Percentiles rank a stretch among this genome's conserved stretches.
phyloP scores from a whole-genome alignment of 2,329 filamentous ascomycete genomes.

The Fusarium circinatum region DNA sequence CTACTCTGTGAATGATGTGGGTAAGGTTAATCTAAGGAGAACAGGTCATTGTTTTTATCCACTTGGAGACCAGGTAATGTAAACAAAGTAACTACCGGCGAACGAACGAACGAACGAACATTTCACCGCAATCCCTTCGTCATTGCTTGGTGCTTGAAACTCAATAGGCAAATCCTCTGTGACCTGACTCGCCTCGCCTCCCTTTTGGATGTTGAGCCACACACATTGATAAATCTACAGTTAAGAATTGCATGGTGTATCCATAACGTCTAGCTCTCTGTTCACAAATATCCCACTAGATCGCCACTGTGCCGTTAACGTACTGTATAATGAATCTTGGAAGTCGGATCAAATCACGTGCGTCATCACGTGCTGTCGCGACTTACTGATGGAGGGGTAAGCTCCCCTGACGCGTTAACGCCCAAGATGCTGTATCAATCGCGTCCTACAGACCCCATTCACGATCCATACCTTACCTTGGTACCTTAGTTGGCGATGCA shows the following conservation, averaged over 20 bases:
- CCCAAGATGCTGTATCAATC: background rate
- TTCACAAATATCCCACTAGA: background rate
- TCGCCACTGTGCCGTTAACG: constrained; percentile 4
- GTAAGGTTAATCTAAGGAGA: constrained; percentile 17
- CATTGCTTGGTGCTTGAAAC: background rate
- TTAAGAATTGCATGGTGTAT: background rate
- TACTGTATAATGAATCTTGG: background rate
- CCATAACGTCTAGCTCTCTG: background rate
- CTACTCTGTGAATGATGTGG: constrained; percentile 18
- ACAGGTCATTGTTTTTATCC: constrained; percentile 16
- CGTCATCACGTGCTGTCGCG: constrained; percentile 42
- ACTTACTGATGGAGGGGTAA: constrained; percentile 4
- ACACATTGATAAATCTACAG: background rate
- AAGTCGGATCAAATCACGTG: constrained; percentile 32
- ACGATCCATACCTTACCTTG: background rate
- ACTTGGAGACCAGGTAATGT: constrained; percentile 15
- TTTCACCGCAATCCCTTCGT: background rate
- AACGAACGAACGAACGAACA: background rate
- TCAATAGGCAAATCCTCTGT: background rate
- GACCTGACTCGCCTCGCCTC: background rate
- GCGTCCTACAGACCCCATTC: constrained; percentile 22
- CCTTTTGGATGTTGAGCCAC: background rate
- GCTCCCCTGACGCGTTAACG: constrained; percentile 22
- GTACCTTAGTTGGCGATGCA: constrained; percentile 1
- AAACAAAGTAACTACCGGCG: constrained; percentile 12